Conservation (phyloP, 176 grass and related monocot genomes). For the Lolium rigidum region DNA sequence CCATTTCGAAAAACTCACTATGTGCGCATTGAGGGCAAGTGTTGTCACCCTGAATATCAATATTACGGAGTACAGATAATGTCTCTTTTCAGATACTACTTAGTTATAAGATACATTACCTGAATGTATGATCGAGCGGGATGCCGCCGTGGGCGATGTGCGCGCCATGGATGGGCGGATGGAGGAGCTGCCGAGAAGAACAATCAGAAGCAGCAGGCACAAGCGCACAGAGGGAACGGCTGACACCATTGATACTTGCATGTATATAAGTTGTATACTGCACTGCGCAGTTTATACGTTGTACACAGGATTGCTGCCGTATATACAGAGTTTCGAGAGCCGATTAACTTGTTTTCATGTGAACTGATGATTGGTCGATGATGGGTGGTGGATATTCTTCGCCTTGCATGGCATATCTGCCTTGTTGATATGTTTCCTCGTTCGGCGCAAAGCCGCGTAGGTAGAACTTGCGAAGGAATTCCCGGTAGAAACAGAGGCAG, state of each 20-base stretch:
- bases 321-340: constrained; percentile 2
- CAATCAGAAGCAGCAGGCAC: background rate
- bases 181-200: background rate
- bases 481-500: background rate
- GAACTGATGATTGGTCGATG: background rate
- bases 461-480: background rate
- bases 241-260: background rate
- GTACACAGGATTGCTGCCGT: background rate
- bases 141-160: no score
- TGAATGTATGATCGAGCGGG: background rate
- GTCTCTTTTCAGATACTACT: no score
- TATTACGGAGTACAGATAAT: no score
- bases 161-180: no score
- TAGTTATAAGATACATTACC: background rate
- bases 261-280: background rate
- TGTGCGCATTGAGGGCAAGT: background rate
- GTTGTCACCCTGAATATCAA: no score
- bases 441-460: constrained; percentile 26
- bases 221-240: background rate
- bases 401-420: background rate
- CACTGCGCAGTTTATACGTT: background rate
- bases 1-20: no score
- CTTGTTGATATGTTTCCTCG: background rate
- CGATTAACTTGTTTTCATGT: background rate
- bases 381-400: background rate